Evolutionary conservation across 805 yeast species (phyloP).

Genomic region (Kuraishia molischiana): DNA sequence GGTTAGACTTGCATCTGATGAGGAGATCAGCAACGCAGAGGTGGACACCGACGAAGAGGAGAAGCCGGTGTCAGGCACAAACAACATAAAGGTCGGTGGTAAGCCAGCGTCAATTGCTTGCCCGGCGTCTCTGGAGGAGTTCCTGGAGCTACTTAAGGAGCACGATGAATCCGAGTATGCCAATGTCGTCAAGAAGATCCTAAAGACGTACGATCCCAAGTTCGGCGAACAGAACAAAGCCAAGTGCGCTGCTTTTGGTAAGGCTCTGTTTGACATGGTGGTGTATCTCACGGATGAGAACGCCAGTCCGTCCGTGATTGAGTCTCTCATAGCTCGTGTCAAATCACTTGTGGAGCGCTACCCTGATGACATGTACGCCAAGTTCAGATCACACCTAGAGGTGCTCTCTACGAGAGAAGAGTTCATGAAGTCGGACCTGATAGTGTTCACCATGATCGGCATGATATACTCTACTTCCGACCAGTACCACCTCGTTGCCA

Average conservation of each 20-base stretch:
- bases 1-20: neutral
- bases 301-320: slow-evolving; percentile 20
- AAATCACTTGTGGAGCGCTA: slow-evolving; percentile 56
- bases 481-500: slow-evolving; percentile 84
- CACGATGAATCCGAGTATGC: slow-evolving; percentile 32
- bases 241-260: slow-evolving; percentile 52
- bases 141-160: slow-evolving; percentile 22
- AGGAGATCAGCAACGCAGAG: no score
- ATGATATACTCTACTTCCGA: slow-evolving; percentile 87
- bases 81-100: slow-evolving; percentile 7
- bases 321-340: slow-evolving; percentile 30
- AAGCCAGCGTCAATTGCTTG: slow-evolving; percentile 18
- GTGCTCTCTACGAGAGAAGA: slow-evolving; percentile 27
- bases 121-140: slow-evolving; percentile 38
- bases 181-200: slow-evolving; percentile 38
- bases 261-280: slow-evolving; percentile 37
- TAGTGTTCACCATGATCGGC: slow-evolving; percentile 66
- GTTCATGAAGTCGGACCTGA: slow-evolving; percentile 38
- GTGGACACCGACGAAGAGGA: neutral
- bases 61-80: neutral
- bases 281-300: slow-evolving; percentile 15
- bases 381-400: slow-evolving; percentile 46
- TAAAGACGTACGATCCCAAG: slow-evolving; percentile 62
- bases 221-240: slow-evolving; percentile 77
- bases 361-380: slow-evolving; percentile 52